A percentile compares a stretch with the other conserved stretches of the same genome.
phyloP scores from a whole-genome alignment of 331 rosid species.

The Telfairia occidentalis region DNA sequence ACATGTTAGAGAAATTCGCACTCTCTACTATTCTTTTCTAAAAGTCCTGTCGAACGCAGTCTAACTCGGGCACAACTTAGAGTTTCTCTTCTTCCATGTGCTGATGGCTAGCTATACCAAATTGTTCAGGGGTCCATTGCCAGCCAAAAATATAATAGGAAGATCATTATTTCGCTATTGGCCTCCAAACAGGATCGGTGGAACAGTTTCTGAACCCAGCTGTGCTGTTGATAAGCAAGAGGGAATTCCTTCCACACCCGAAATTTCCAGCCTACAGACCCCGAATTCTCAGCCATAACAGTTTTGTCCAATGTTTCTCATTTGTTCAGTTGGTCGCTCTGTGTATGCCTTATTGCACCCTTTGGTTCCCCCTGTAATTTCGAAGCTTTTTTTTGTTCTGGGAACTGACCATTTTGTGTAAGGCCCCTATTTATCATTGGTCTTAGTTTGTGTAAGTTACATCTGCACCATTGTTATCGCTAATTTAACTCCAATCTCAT shows the following conservation, averaged over 20 bases:
- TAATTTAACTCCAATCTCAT: background rate
- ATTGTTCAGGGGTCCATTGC: constrained; percentile 79
- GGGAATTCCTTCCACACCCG: constrained; percentile 27
- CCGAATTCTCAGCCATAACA: constrained; percentile 1
- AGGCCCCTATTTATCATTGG: background rate
- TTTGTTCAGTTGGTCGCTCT: background rate
- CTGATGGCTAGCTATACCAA: constrained; percentile 13
- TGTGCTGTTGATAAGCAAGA: constrained; percentile 57
- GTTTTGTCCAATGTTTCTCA: background rate
- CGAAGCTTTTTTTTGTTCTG: background rate
- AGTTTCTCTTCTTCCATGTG: constrained; percentile 1
- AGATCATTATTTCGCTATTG: constrained; percentile 85
- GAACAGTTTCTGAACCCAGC: constrained; percentile 46
- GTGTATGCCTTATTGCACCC: background rate
- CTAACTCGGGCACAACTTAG: background rate
- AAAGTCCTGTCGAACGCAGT: background rate
- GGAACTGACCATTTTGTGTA: constrained; percentile 10
- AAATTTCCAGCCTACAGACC: background rate
- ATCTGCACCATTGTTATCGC: background rate
- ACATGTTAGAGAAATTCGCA: background rate
- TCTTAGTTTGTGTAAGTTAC: constrained; percentile 2
- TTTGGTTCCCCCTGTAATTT: background rate
- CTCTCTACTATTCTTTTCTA: background rate
- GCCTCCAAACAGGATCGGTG: constrained; percentile 86
- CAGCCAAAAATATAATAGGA: constrained; percentile 84